Percentiles rank a stretch among this genome's conserved stretches.
These are phyloP conservation scores for Diaporthe australafricana DNA, from an alignment of 2,329 filamentous ascomycete genomes.

Conservation along the genomic window DNA sequence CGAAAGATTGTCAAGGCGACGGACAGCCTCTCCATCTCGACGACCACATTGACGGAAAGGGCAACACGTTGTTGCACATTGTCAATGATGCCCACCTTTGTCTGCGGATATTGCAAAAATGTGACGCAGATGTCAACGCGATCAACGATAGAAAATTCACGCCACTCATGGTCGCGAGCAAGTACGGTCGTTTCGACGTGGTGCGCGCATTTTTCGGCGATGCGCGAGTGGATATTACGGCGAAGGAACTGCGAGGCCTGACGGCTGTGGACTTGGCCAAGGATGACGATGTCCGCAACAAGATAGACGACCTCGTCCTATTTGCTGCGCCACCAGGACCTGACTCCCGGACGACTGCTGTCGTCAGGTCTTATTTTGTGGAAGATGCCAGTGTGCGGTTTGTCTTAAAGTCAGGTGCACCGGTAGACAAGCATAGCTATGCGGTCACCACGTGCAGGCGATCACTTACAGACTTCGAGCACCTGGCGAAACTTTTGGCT, in stretches of 20 bases:
- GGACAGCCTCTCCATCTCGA: constrained; percentile 86
- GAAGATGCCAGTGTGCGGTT: constrained; percentile 95
- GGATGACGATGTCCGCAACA: constrained; percentile 96
- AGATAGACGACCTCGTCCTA: constrained; percentile 92
- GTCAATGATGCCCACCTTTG: constrained; percentile 87
- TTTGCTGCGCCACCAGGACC: constrained; percentile 78
- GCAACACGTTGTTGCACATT: constrained; percentile 96
- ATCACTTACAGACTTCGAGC: constrained; percentile 90
- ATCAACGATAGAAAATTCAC: constrained; percentile 96
- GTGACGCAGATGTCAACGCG: constrained; percentile 96
- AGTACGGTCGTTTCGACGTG: constrained; percentile 95
- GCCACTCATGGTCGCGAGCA: constrained; percentile 96
- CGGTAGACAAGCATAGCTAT: constrained; percentile 83
- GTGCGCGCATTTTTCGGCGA: constrained; percentile 90
- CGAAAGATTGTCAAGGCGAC: constrained; percentile 80
- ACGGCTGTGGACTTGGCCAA: constrained; percentile 97
- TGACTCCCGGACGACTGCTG: constrained; percentile 88
- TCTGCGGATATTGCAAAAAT: constrained; percentile 79
- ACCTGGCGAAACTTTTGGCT: constrained; percentile 83
- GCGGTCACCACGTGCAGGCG: constrained; percentile 95
- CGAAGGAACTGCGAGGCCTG: constrained; percentile 86
- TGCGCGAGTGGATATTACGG: constrained; percentile 84
- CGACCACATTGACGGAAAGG: constrained; percentile 91
- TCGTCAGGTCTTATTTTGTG: constrained; percentile 95
- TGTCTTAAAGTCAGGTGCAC: constrained; percentile 93